Conservation (phyloP, 1,139 yeast species). For the Geotrichum candidum region DNA sequence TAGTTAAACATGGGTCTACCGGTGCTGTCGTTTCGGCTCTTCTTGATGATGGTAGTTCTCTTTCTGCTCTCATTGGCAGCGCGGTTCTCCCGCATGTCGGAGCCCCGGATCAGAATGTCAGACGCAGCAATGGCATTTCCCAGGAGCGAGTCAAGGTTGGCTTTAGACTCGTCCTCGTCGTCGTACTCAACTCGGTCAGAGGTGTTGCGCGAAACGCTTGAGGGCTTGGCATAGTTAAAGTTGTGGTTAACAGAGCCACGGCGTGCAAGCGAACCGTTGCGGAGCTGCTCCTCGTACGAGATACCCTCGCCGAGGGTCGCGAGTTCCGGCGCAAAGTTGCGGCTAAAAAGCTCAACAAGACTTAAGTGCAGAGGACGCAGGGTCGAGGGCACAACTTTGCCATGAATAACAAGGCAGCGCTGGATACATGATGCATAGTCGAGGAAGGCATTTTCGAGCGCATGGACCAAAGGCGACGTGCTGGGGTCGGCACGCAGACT, state of each 20-base stretch:
- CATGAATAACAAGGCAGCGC: slow-evolving; percentile 66
- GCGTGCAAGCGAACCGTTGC: slow-evolving; percentile 16
- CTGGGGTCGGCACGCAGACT: slow-evolving; percentile 37
- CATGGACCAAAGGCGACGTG: slow-evolving; percentile 39
- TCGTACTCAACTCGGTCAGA: slow-evolving; percentile 7
- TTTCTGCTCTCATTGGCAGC: slow-evolving; percentile 9
- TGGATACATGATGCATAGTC: slow-evolving; percentile 62
- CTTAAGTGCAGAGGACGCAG: slow-evolving; percentile 62
- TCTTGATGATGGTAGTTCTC: slow-evolving; percentile 12
- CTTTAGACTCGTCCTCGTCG: slow-evolving; percentile 14
- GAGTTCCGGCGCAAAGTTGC: slow-evolving; percentile 67
- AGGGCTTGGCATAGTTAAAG: slow-evolving; percentile 7
- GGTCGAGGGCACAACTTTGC: slow-evolving; percentile 52
- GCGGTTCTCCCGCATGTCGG: slow-evolving; percentile 4
- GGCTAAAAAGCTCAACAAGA: slow-evolving; percentile 56
- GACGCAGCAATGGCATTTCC: slow-evolving; percentile 21
- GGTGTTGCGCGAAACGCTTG: slow-evolving; percentile 1
- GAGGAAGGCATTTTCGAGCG: slow-evolving; percentile 57
- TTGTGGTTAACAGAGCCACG: slow-evolving; percentile 12
- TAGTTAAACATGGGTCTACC: slow-evolving; percentile 14
- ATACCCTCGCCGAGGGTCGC: slow-evolving; percentile 34
- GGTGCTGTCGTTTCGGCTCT: slow-evolving; percentile 5
- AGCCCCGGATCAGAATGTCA: slow-evolving; percentile 18
- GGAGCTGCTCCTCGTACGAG: slow-evolving; percentile 17
- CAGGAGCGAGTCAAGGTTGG: slow-evolving; percentile 17